Conservation (phyloP, 768 basidiomycete species). For the Lactifluus volemus region DNA sequence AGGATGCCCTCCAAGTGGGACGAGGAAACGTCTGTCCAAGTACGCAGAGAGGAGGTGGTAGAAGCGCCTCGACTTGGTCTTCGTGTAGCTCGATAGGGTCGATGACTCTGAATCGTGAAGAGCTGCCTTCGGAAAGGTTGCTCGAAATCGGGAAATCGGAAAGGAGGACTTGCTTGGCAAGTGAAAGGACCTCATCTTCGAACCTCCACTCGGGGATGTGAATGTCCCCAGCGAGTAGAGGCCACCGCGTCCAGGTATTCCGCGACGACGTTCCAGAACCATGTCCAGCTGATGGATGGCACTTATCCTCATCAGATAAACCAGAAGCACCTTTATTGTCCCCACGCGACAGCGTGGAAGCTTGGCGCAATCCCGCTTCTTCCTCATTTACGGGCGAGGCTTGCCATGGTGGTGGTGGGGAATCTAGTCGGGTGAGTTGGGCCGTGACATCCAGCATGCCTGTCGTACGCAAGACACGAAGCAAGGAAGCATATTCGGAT, state of each 20-base stretch:
- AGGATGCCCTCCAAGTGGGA: conserved; percentile 44
- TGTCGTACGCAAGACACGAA: conserved; percentile 54
- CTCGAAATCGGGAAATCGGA: conserved; percentile 20
- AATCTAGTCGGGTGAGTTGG: conserved; percentile 32
- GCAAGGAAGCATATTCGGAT: conserved; percentile 55
- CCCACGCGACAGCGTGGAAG: conserved; percentile 2
- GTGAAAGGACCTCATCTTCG: conserved; percentile 52
- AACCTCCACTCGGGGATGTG: conserved; percentile 61
- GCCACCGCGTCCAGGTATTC: conserved; percentile 72
- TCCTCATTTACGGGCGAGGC: not conserved
- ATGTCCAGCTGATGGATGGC: not conserved
- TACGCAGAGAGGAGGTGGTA: conserved; percentile 25
- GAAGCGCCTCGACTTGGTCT: conserved; percentile 27
- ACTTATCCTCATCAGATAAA: conserved; percentile 1
- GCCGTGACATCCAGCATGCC: conserved; percentile 49
- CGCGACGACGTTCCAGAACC: conserved; percentile 18
- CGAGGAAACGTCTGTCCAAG: conserved; percentile 37
- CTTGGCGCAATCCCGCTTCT: not conserved
- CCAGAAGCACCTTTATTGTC: not conserved
- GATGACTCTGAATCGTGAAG: not conserved
- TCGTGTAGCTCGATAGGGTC: conserved; percentile 5
- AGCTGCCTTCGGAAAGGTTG: conserved; percentile 6
- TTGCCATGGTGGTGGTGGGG: not conserved
- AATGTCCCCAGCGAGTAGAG: conserved; percentile 52
- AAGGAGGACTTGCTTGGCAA: conserved; percentile 32